These are phyloP conservation scores for Paulownia fortunei DNA, from an alignment of 257 asterid species.

Conservation along the genomic window DNA sequence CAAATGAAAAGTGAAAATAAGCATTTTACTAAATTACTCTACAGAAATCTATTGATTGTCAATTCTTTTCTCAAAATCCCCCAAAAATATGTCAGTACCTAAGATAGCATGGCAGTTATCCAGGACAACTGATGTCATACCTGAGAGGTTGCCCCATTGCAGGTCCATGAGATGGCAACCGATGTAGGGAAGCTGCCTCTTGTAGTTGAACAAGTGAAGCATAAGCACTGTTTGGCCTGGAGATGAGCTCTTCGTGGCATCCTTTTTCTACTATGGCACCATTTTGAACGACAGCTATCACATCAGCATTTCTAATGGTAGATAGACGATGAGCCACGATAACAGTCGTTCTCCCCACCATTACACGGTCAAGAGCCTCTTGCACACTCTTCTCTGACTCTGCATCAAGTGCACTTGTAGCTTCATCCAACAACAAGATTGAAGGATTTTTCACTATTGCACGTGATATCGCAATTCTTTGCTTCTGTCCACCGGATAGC, in stretches of 20 bases:
- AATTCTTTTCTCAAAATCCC: neutral
- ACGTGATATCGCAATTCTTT: constrained; percentile 90
- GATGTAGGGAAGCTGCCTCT: constrained; percentile 69
- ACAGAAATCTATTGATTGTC: neutral
- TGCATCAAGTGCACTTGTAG: constrained; percentile 97
- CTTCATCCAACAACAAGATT: constrained; percentile 88
- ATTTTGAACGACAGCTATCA: constrained; percentile 83
- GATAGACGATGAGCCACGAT: constrained; percentile 95
- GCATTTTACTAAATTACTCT: neutral
- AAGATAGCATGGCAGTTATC: neutral
- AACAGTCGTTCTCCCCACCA: constrained; percentile 92
- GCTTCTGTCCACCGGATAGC: constrained; percentile 98
- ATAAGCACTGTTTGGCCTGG: constrained; percentile 75
- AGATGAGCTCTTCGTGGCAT: constrained; percentile 89
- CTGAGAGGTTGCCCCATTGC: constrained; percentile 68
- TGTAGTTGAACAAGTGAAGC: constrained; percentile 90
- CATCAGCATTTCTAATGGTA: constrained; percentile 86
- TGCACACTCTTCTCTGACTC: constrained; percentile 96
- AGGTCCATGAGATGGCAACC: constrained; percentile 71
- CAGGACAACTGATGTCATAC: constrained; percentile 35
- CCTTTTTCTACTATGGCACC: constrained; percentile 85
- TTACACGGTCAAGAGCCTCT: constrained; percentile 95
- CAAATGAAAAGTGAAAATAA: neutral
- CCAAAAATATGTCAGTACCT: neutral
- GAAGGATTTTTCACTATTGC: constrained; percentile 94